Base-by-base conservation (phyloP, 257 asterid species). In the Ilex aquifolium region DNA sequence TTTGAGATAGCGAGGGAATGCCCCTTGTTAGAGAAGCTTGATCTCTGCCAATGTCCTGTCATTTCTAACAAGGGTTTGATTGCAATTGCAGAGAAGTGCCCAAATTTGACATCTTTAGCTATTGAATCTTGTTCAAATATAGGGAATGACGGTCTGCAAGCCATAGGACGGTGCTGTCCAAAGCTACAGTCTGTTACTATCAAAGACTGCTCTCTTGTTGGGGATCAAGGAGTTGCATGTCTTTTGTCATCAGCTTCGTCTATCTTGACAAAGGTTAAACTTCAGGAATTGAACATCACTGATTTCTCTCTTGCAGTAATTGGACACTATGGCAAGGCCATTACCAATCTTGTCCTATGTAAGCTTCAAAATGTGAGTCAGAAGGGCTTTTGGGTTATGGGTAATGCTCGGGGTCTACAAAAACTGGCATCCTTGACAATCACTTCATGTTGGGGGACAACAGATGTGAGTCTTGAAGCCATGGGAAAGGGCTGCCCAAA, bases 331-430 rank as follows among this genome's bases (percentile, higher is more conserved):
- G 72, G 72, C 44, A 67, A 67, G 56, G 53, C 11, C 36, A 67
- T 67, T 59, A 40, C 72, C 61, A 51, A 14, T 59, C 72, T 67
- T 11, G 31, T 32, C 36, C 66, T 67, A 29, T 13, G 66, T 51
- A 51, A 36, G 17, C 72, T 67, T 30, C 66, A 63, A 8, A 67
- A 67, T 1, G 66, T 67, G 65, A 67, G 65, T 56, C 72, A 67
- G 59, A 67, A 67, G 72, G 72, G 72, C 0, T 67, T 59, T 60
- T 67, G 72, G 72, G 72, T 67, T 29, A 67, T 67, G 72, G 72
- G 72, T 50, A 67, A 59, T 51, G 72, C 52, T 40, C 61, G 14
- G 5, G 72, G 72, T 12, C 52, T 67, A 54, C 61, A 67, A 44
- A 50, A 46, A 32, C 44, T 67, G 48, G 54, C 63, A 32, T 60